Evolutionary conservation across 2,329 filamentous ascomycete genomes (phyloP).

Genomic region (Whalleya microplaca): DNA sequence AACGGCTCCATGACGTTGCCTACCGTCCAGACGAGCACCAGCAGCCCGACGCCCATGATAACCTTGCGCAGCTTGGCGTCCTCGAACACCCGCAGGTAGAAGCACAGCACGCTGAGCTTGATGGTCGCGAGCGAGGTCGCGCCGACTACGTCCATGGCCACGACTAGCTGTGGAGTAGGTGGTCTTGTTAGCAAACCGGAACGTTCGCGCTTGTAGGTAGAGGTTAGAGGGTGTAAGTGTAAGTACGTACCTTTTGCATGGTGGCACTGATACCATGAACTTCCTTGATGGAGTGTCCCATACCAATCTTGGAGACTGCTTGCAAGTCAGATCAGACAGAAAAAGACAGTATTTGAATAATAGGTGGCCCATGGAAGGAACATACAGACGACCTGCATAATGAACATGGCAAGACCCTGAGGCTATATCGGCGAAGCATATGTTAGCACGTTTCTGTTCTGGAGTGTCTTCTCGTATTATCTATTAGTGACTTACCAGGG

Average conservation of each 20-base stretch:
- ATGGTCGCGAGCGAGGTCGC: neutral
- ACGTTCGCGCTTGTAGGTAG: no score
- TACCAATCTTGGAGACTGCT: neutral
- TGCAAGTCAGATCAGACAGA: neutral
- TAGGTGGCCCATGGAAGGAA: neutral
- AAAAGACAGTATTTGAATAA: neutral
- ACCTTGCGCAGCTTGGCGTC: neutral
- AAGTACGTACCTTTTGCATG: neutral
- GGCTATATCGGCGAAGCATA: neutral
- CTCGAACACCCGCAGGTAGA: neutral
- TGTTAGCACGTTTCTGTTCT: neutral
- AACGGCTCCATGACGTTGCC: conserved; percentile 3
- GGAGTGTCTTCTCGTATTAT: no score
- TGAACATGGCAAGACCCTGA: neutral
- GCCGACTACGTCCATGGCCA: neutral
- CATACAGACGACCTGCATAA: neutral
- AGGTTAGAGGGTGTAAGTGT: no score
- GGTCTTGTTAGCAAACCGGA: no score
- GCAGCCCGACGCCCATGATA: neutral
- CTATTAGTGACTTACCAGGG: neutral
- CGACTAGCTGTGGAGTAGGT: neutral
- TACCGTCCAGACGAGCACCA: conserved; percentile 3
- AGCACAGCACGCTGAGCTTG: neutral
- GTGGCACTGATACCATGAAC: neutral
- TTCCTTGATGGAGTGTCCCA: neutral